Base-by-base conservation (phyloP, 1,284 basidiomycete genomes). In the Cryptococcus jaspeensis region DNA sequence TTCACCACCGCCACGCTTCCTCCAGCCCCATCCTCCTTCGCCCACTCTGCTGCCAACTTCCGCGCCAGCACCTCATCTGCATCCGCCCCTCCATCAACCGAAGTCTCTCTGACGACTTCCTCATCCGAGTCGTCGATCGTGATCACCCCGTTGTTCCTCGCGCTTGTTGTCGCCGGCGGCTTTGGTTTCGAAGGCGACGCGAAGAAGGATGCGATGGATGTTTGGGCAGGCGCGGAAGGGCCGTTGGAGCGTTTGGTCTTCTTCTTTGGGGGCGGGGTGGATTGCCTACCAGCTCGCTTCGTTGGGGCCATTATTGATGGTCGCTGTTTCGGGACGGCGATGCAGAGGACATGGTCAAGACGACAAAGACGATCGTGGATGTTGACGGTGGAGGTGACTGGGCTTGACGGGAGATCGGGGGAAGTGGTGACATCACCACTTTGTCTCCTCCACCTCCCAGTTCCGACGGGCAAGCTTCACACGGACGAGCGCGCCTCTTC, bases 161-260 rank as follows among this genome's bases (percentile, higher is more conserved):
- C 16, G 18, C 8, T n/a, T 5, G 38, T 46, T 28, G 12, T 23
- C 8, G 11, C 22, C 7, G 47, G 20, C 13, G 22, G n/a, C 46
- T 60, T 64, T 2, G 55, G 47, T 55, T 67, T 70, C 36, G 46
- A 48, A 1, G 70, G 69, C 2, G 72, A 70, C 2, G 67, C 54
- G 60, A 75, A 75, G 70, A 75, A 75, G 9, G 68, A 56, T 15
- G 66, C 58, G 53, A 75, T 67, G 3, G 70, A 70, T 4, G 62
- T 41, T 35, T 56, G 52, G 20, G 47, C 40, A 20, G 23, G 20
- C 8, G 25, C 47, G 25, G 18, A 44, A 9, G 36, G 20, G 36
- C 56, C 56, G 28, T 32, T 32, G 28, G 28, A 32, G 28, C 28
- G 28, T 37, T 47, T 56, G 32, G 37, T 22, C 42, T 58, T 61